Conservation (phyloP, 2,329 filamentous ascomycete genomes). For the Ustulina deusta region DNA sequence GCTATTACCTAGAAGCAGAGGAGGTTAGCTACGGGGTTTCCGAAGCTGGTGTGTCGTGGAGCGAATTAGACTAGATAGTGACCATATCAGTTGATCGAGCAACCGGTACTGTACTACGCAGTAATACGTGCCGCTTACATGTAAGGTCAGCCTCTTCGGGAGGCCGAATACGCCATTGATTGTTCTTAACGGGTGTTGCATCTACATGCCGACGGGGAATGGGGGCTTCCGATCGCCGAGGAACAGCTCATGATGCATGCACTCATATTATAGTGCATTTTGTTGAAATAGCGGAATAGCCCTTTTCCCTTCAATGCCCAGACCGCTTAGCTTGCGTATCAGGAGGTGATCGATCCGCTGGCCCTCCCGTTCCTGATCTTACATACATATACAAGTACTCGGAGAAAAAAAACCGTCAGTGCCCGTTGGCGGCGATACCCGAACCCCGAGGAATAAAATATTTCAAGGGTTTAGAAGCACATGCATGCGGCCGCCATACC, state of each 20-base stretch:
- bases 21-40: slow-evolving; percentile 13
- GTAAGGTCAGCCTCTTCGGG: slow-evolving; percentile 11
- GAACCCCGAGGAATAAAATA: neutral
- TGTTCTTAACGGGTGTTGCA: slow-evolving; percentile 10
- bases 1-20: neutral
- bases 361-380: slow-evolving; percentile 11
- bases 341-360: slow-evolving; percentile 3
- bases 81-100: no score
- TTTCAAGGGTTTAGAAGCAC: neutral
- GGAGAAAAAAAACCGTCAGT: neutral
- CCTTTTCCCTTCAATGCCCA: slow-evolving; percentile 6
- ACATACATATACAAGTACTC: neutral
- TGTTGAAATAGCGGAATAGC: slow-evolving; percentile 2
- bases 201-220: slow-evolving; percentile 32
- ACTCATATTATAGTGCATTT: slow-evolving; percentile 30
- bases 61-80: neutral
- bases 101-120: neutral
- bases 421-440: slow-evolving; percentile 7
- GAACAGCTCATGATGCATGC: slow-evolving; percentile 16
- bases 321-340: slow-evolving; percentile 24
- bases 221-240: slow-evolving; percentile 1
- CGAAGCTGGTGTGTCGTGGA: slow-evolving; percentile 11
- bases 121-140: neutral
- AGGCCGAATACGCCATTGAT: neutral
- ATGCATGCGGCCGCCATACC: slow-evolving; percentile 2